A percentile compares a stretch with the other conserved stretches of the same genome.
phyloP scores from a whole-genome alignment of 1,284 basidiomycete species.

The Melampsora abietis-canadensis region DNA sequence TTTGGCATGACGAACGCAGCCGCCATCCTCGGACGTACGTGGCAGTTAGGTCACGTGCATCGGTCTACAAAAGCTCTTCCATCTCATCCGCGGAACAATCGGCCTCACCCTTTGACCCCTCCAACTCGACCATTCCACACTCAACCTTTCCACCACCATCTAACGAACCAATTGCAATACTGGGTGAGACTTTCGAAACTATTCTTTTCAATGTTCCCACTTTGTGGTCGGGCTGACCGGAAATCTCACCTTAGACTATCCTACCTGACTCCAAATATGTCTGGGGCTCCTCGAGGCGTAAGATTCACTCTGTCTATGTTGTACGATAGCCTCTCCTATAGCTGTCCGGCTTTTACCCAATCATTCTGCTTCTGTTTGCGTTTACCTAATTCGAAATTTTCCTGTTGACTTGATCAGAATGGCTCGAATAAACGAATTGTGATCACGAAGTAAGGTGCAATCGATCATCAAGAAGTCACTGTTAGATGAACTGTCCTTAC shows the following conservation, averaged over 20 bases:
- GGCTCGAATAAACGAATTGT: constrained; percentile 2
- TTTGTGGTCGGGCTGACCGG: too few species aligned
- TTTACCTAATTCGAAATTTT: background rate
- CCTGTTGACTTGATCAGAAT: background rate
- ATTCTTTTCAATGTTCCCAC: too few species aligned
- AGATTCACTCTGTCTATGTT: constrained; percentile 6
- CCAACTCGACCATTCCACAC: background rate
- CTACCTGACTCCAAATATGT: constrained; percentile 1
- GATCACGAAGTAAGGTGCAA: constrained; percentile 11
- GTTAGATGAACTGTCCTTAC: background rate
- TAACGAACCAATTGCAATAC: too few species aligned
- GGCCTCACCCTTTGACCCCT: background rate
- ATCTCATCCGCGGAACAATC: background rate
- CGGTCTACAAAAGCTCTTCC: background rate
- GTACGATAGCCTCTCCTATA: constrained; percentile 1
- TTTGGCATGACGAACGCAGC: background rate
- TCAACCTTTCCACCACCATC: background rate
- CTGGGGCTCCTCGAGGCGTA: constrained; percentile 11
- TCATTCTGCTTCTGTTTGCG: background rate
- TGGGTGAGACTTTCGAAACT: too few species aligned
- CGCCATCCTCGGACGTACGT: background rate
- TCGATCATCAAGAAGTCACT: background rate
- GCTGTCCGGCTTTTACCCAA: background rate
- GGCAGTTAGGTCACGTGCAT: constrained; percentile 5
- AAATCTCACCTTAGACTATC: background rate